Conservation (phyloP, 345 rosid species). For the Noccaea bulbosa region DNA sequence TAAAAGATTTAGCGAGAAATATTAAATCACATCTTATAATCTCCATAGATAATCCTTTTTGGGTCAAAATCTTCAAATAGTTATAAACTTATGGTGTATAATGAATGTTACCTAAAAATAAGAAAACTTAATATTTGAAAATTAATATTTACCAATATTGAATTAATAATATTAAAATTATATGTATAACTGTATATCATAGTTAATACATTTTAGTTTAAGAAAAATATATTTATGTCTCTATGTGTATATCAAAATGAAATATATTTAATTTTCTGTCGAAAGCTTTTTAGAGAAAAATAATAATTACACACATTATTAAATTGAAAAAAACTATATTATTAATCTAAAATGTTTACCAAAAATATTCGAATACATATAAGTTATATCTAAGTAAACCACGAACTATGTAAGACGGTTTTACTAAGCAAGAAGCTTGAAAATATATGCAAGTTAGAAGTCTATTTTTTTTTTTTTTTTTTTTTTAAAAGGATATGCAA, state of each 20-base stretch:
- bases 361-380: too few relatives aligned
- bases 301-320: neutral
- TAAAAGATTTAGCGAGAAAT: neutral
- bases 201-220: neutral
- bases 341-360: neutral
- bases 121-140: neutral
- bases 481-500: too few relatives aligned
- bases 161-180: neutral
- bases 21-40: neutral
- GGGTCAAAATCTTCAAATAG: neutral
- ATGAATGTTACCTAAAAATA: neutral
- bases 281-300: neutral
- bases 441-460: too few relatives aligned
- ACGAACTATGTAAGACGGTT: neutral
- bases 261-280: neutral
- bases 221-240: too few relatives aligned
- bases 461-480: too few relatives aligned
- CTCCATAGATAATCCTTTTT: neutral
- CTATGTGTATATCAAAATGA: neutral
- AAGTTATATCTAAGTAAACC: too few relatives aligned
- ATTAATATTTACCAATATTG: neutral
- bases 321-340: neutral
- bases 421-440: neutral
- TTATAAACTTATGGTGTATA: neutral
- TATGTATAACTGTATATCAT: too few relatives aligned